Percentiles rank a stretch among this genome's conserved stretches.
These are phyloP conservation scores for Ambispora gerdemannii DNA, from an alignment of 192 early-diverging fungal genomes.

Conservation along the genomic window DNA sequence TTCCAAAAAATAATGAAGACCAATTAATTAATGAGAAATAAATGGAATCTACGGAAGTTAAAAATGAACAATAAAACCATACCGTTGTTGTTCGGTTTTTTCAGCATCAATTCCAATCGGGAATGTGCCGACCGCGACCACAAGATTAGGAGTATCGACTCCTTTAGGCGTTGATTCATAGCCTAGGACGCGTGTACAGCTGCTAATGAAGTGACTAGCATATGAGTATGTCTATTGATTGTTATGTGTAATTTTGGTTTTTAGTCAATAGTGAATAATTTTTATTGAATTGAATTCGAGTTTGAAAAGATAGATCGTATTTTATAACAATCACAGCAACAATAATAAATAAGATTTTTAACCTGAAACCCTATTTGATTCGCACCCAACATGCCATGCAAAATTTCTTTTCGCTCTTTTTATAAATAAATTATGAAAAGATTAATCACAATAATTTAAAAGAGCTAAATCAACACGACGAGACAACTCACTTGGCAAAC, in stretches of 20 bases:
- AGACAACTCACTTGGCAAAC: slow-evolving; percentile 64
- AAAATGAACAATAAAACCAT: neutral
- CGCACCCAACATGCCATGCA: slow-evolving; percentile 87
- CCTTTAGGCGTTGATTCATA: slow-evolving; percentile 88
- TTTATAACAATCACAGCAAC: neutral
- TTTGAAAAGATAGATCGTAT: too few species aligned
- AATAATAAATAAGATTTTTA: slow-evolving; percentile 19
- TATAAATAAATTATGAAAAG: neutral
- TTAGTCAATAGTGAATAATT: too few species aligned
- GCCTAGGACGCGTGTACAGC: slow-evolving; percentile 91
- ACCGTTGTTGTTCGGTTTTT: slow-evolving; percentile 55
- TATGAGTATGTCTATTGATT: slow-evolving; percentile 86
- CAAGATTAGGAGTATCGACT: slow-evolving; percentile 75
- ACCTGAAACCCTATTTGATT: slow-evolving; percentile 92
- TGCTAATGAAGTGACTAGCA: slow-evolving; percentile 87
- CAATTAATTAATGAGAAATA: neutral
- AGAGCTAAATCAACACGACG: slow-evolving; percentile 7
- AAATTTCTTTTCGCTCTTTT: slow-evolving; percentile 72
- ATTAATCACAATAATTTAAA: too few species aligned
- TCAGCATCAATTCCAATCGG: slow-evolving; percentile 97
- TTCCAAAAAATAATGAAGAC: neutral
- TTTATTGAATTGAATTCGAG: too few species aligned
- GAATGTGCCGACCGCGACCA: slow-evolving; percentile 83
- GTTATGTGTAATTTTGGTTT: too few species aligned
- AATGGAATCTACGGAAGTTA: neutral